phyloP scores from a whole-genome alignment of 2,329 filamentous ascomycete species.

The Mollisiaceae sp. region DNA sequence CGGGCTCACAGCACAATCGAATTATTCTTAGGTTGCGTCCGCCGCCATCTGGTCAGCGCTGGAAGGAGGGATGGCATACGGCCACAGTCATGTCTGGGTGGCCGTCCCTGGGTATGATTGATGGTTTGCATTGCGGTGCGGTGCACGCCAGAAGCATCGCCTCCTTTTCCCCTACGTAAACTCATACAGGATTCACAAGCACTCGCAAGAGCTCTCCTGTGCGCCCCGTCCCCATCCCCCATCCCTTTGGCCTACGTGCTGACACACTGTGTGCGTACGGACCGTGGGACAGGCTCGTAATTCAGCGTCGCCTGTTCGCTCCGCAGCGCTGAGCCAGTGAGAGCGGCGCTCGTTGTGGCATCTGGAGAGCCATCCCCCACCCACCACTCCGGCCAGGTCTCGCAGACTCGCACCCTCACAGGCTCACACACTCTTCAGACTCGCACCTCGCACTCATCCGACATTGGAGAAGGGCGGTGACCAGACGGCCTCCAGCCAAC shows the following conservation, averaged over 20 bases:
- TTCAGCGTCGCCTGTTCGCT: constrained; percentile 11
- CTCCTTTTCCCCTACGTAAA: constrained; percentile 3
- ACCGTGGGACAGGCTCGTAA: constrained; percentile 4
- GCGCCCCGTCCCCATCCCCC: background rate
- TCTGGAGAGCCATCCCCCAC: background rate
- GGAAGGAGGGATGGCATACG: background rate
- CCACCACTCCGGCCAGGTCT: background rate
- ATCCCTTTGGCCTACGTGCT: background rate
- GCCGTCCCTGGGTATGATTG: background rate
- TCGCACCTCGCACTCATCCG: constrained; percentile 7
- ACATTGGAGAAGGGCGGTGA: constrained; percentile 11
- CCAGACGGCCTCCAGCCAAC: background rate
- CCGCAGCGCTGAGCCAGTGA: constrained; percentile 5
- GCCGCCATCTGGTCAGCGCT: background rate
- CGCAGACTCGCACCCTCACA: background rate
- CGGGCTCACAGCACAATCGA: background rate
- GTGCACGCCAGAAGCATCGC: background rate
- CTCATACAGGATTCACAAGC: constrained; percentile 3
- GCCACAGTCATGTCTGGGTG: constrained; percentile 1
- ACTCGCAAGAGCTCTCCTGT: background rate
- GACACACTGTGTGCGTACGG: constrained; percentile 1
- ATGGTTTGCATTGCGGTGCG: background rate
- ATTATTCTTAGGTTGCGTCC: constrained; percentile 4
- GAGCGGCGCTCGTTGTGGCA: background rate
- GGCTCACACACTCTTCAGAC: background rate